These are phyloP conservation scores for Thymus mandschuricus DNA, from an alignment of 257 asterid species.

Conservation along the genomic window DNA sequence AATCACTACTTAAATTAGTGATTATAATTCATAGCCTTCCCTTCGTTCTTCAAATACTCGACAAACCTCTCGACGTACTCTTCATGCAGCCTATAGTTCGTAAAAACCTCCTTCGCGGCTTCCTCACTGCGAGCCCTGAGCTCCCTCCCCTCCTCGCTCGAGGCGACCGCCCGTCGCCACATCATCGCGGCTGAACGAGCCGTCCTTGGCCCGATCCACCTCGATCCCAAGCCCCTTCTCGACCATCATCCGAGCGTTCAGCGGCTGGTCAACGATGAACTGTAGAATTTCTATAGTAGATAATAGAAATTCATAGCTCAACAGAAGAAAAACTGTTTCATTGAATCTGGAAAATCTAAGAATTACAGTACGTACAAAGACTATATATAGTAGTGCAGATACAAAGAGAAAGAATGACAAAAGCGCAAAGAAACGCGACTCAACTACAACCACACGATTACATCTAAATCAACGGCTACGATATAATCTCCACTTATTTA, in stretches of 20 bases:
- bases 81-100: not conserved
- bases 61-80: not conserved
- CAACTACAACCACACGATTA: too few species aligned
- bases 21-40: not conserved
- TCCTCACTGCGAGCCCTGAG: constrained; percentile 10
- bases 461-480: too few species aligned
- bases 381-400: too few species aligned
- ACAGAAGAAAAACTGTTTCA: too few species aligned
- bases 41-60: constrained; percentile 26
- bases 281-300: too few species aligned
- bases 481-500: too few species aligned
- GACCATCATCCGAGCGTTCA: constrained; percentile 43
- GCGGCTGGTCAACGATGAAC: constrained; percentile 39
- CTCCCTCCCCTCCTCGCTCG: not conserved
- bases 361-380: too few species aligned
- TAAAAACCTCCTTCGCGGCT: not conserved
- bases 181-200: constrained; percentile 29
- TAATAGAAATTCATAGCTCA: too few species aligned
- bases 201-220: constrained; percentile 40
- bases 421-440: too few species aligned
- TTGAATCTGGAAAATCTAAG: too few species aligned
- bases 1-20: too few species aligned
- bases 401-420: too few species aligned
- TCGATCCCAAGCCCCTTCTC: constrained; percentile 47
- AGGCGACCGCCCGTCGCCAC: constrained; percentile 27